phyloP scores from a whole-genome alignment of 345 rosid genomes.

The Populus euphratica region DNA sequence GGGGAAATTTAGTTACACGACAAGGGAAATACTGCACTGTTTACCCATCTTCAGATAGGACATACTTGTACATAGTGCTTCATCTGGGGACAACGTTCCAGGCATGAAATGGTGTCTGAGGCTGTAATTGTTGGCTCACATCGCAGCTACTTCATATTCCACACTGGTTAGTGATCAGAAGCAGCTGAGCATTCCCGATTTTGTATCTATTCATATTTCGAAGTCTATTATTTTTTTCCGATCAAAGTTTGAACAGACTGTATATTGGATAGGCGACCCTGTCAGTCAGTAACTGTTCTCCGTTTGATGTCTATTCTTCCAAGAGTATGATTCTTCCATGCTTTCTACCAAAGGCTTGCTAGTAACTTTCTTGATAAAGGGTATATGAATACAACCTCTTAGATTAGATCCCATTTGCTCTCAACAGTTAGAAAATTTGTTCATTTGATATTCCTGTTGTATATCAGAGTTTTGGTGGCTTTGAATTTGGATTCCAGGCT shows the following conservation, averaged over 20 bases:
- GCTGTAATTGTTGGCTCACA: neutral
- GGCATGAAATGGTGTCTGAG: neutral
- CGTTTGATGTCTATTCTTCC: slow-evolving; percentile 9
- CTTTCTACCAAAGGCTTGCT: neutral
- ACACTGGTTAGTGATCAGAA: slow-evolving; percentile 1
- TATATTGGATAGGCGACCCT: neutral
- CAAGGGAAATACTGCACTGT: slow-evolving; percentile 14
- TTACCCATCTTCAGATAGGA: slow-evolving; percentile 16
- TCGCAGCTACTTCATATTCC: neutral
- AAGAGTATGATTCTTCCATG: slow-evolving; percentile 9
- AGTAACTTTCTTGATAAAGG: neutral
- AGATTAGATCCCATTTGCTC: neutral
- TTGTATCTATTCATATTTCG: slow-evolving; percentile 8
- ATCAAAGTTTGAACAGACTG: neutral
- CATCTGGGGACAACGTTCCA: slow-evolving; percentile 13
- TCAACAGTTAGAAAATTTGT: slow-evolving; percentile 2
- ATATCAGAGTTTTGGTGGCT: slow-evolving; percentile 2
- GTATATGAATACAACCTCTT: neutral
- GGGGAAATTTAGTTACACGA: slow-evolving; percentile 20
- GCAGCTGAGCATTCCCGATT: neutral
- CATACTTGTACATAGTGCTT: slow-evolving; percentile 44
- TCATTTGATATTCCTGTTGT: slow-evolving; percentile 1
- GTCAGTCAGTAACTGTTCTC: slow-evolving; percentile 2
- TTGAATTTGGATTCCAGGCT: neutral
- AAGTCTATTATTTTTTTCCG: neutral